Base-by-base conservation (phyloP, 805 yeast species). In the Pichia ethanolica region DNA sequence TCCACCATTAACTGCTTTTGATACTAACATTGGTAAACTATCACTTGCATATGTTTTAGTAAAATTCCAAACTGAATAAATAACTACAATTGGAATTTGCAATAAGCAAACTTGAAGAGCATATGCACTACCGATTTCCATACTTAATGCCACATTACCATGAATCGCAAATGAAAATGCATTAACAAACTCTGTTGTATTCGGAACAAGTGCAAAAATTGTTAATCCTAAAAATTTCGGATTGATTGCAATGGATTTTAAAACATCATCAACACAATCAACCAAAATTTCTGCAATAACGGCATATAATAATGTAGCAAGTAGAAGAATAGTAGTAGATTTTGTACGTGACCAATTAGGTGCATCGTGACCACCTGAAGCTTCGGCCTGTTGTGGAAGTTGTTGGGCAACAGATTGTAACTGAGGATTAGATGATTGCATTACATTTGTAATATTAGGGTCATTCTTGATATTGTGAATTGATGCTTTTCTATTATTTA, bases 61-160 rank as follows among this genome's bases (percentile, higher is more conserved):
- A 13, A 54, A 54, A 39, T 60, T 74, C 67, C 69, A 72, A 50
- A 85, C 75, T 3, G 96, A 84, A 62, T 78, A 89, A 11, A 91
- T 62, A 10, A 89, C 95, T 62, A 93, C 75, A 2, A 93, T 82
- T 0, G 99, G 99, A 43, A 93, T 87, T 64, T 93, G 99, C 56
- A 93, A 74, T 51, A 93, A 71, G 58, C 96, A 91, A 13, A 93
- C 99, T 66, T 93, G 99, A 51, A 93, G 73, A 0, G 96, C 99
- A 64, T 93, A 93, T 0, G 99, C 99, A 54, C 95, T 83, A 52
- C 99, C 99, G 66, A 93, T 93, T 64, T 93, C 99, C 96, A 93
- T 87, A 3, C 96, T 87, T 42, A 93, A 71, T 0, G 99, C 96
- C 48, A 93, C 96, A 57, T 93, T 93, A 1, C 99, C 99, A 58